Evolutionary conservation across 2,329 filamentous ascomycete genomes (phyloP).

Genomic region (Pezicula neosporulosa): DNA sequence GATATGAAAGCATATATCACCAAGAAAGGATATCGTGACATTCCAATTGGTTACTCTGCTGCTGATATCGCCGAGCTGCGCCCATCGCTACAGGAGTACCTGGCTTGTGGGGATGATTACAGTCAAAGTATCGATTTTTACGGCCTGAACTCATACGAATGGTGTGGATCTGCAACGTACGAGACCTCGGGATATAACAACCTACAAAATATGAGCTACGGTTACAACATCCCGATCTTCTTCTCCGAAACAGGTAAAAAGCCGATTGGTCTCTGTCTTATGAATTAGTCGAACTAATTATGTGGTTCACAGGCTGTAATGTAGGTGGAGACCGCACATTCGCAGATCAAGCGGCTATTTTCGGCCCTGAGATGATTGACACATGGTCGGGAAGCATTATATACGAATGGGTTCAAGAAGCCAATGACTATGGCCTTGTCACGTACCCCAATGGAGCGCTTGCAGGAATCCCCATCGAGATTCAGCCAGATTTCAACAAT

Average conservation of each 20-base stretch:
- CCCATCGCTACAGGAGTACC: slow-evolving; percentile 65
- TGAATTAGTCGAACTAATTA: slow-evolving; percentile 25
- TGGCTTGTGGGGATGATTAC: slow-evolving; percentile 66
- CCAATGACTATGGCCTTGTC: slow-evolving; percentile 79
- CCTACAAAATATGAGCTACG: slow-evolving; percentile 62
- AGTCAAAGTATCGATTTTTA: slow-evolving; percentile 62
- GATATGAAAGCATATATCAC: slow-evolving; percentile 52
- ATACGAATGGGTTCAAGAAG: slow-evolving; percentile 88
- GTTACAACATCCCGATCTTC: slow-evolving; percentile 56
- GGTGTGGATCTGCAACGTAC: slow-evolving; percentile 58
- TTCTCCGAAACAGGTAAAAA: background rate
- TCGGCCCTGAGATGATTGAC: slow-evolving; percentile 68
- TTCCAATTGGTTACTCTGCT: slow-evolving; percentile 56
- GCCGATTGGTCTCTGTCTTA: too few species aligned
- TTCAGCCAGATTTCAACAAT: slow-evolving; percentile 75
- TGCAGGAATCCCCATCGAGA: slow-evolving; percentile 69
- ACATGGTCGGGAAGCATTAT: slow-evolving; percentile 75
- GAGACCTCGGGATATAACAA: slow-evolving; percentile 59
- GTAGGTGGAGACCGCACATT: slow-evolving; percentile 58
- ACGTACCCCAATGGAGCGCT: slow-evolving; percentile 73
- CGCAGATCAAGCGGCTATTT: slow-evolving; percentile 72
- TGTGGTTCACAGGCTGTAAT: slow-evolving; percentile 67
- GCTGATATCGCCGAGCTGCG: slow-evolving; percentile 68
- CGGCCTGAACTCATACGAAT: slow-evolving; percentile 64
- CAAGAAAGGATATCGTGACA: slow-evolving; percentile 40